Conservation (phyloP, 2,329 filamentous ascomycete genomes). For the Xylaria sp. region DNA sequence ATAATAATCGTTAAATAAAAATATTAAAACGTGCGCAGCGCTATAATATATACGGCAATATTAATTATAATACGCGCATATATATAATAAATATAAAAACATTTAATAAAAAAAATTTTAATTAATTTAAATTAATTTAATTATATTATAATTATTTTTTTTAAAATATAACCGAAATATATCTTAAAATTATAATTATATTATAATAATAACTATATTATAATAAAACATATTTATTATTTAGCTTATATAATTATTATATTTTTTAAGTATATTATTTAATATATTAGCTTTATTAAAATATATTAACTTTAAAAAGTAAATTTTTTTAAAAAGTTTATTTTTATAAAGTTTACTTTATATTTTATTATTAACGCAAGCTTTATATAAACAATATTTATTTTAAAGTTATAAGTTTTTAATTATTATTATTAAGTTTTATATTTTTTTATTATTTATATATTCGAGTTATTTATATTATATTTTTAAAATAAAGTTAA, state of each 20-base stretch:
- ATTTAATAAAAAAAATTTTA: too few species aligned
- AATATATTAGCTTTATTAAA: neutral
- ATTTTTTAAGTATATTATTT: neutral
- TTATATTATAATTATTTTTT: too few species aligned
- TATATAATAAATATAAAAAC: too few species aligned
- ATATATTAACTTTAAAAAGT: neutral
- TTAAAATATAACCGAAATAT: too few species aligned
- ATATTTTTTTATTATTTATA: neutral
- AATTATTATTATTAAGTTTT: neutral
- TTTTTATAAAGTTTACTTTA: neutral
- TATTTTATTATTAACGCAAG: neutral
- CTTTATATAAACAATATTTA: neutral
- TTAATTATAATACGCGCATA: too few species aligned
- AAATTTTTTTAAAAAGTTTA: neutral
- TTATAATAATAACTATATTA: too few species aligned
- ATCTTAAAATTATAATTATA: too few species aligned
- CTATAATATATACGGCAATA: too few species aligned
- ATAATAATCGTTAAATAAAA: too few species aligned
- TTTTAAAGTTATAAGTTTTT: neutral
- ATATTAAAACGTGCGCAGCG: too few species aligned
- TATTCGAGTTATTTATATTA: neutral
- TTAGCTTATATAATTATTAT: neutral
- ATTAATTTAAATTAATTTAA: too few species aligned
- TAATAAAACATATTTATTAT: neutral
- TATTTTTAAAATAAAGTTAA: neutral